Evolutionary conservation across 2,329 filamentous ascomycete genomes (phyloP), one percentile per base, ranked within the genome.

Genomic region (Paraphoma sp.): DNA sequence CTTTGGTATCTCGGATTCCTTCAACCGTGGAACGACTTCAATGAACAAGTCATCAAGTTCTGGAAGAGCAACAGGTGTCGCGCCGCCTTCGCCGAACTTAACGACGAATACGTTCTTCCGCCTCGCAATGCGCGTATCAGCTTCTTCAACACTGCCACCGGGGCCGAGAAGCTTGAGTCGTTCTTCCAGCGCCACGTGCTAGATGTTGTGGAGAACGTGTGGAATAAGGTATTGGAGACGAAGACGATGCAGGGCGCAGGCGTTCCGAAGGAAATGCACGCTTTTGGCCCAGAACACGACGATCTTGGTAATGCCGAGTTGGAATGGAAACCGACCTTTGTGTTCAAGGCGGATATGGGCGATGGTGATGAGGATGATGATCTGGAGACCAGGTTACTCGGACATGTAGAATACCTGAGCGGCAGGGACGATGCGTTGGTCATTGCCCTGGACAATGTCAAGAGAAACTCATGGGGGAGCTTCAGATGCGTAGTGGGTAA

Each of bases 331-430:
- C 62, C 63, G 0, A 51, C 17, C 14, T 68, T 60, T 33, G 41
- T 59, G 17, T 12, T 68, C 38, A 58, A 46, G 29, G 57, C 58
- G 9, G 11, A 11, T 10, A n/a, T 7, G 40, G 23, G 23, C 5
- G 23, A 23, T 17, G 54, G 6, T 38, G 18, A 48, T 2, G 29
- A 36, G 2, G 51, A 30, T 8, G 53, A 47, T 2, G 18, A 48
- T 3, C 40, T 50, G 1, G 51, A 58, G 23, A 36, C 54, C 10
- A 51, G 64, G 7, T 28, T 67, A 2, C 45, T 65, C 9, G 64
- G 65, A 0, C 65, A 68, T n/a, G 56, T 58, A 1, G 65, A 67
- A 40, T 67, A 63, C 48, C 53, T 68, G 6, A 62, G 57, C 3
- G 65, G 65, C 8, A 52, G 41, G 33, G 43, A 48, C 1, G 58